These are phyloP conservation scores for Tephrocybe rancida DNA, from an alignment of 768 basidiomycete species.

Conservation along the genomic window DNA sequence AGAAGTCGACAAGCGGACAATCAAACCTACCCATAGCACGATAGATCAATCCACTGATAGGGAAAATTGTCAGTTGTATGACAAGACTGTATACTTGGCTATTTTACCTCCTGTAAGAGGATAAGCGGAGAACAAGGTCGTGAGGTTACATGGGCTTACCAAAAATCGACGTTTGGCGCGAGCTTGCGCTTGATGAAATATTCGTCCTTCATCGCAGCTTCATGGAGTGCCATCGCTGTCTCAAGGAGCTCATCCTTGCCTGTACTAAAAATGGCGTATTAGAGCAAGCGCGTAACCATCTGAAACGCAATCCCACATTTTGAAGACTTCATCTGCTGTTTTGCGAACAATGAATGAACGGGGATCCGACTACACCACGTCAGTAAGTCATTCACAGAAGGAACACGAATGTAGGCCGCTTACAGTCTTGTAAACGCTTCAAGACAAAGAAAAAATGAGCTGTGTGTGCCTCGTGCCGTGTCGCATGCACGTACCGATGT, in stretches of 20 bases:
- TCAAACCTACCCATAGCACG: constrained; percentile 76
- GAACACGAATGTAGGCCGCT: constrained; percentile 18
- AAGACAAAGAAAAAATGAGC: not conserved
- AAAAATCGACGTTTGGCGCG: constrained; percentile 92
- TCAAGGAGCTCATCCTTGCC: constrained; percentile 84
- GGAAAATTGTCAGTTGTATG: constrained; percentile 2
- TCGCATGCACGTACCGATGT: constrained; percentile 56
- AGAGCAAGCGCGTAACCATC: not conserved
- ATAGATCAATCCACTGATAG: constrained; percentile 78
- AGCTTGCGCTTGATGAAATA: constrained; percentile 84
- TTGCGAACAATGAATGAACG: constrained; percentile 89
- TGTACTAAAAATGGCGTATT: constrained; percentile 50
- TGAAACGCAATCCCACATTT: constrained; percentile 51
- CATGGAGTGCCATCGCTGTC: constrained; percentile 87
- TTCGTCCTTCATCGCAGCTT: constrained; percentile 88
- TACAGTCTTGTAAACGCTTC: constrained; percentile 74
- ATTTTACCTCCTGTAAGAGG: constrained; percentile 54
- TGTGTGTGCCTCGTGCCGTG: not conserved
- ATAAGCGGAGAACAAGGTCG: constrained; percentile 13
- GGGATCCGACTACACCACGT: constrained; percentile 73
- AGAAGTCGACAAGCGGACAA: not conserved
- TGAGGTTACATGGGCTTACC: constrained; percentile 45
- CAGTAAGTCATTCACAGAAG: not conserved
- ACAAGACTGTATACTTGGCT: not conserved
- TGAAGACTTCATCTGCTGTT: constrained; percentile 91